These are phyloP conservation scores for Verticillium klebahnii DNA, from an alignment of 2,329 filamentous ascomycete species.

Conservation along the genomic window DNA sequence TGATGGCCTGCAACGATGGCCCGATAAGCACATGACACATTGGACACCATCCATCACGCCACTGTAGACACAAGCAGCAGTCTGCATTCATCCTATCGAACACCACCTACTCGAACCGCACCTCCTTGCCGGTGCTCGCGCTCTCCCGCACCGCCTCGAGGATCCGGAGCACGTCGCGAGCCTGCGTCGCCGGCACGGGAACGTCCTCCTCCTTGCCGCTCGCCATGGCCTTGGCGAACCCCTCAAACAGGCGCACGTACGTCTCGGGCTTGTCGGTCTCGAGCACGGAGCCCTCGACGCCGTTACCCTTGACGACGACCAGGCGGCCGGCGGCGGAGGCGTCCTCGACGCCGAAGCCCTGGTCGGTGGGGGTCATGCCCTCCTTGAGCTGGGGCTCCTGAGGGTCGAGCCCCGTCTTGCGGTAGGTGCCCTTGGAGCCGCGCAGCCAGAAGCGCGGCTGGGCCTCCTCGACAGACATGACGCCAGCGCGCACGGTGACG, in stretches of 20 bases:
- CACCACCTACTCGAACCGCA: constrained; percentile 22
- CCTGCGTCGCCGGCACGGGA: constrained; percentile 48
- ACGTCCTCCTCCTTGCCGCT: constrained; percentile 44
- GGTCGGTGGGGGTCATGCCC: constrained; percentile 57
- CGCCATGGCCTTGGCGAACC: constrained; percentile 42
- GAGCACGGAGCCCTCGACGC: constrained; percentile 39
- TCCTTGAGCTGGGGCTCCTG: constrained; percentile 71
- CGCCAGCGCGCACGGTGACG: constrained; percentile 64
- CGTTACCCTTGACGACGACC: constrained; percentile 48
- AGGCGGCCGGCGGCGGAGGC: constrained; percentile 52
- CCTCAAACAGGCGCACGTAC: constrained; percentile 63
- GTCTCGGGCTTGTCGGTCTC: constrained; percentile 31
- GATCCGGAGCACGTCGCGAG: constrained; percentile 47
- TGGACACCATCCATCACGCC: too few species aligned
- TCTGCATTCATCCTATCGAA: neutral
- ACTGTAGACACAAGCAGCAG: too few species aligned
- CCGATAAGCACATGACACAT: too few species aligned
- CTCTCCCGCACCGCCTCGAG: constrained; percentile 49
- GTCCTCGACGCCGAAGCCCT: constrained; percentile 61
- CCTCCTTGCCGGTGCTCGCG: constrained; percentile 40
- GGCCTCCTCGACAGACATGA: constrained; percentile 62
- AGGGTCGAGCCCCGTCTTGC: constrained; percentile 65
- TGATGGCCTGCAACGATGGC: too few species aligned
- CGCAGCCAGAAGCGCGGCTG: constrained; percentile 76
- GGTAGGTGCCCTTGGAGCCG: constrained; percentile 69